Percentiles rank a stretch among this genome's conserved stretches.
phyloP scores from a whole-genome alignment of 2,329 filamentous ascomycete species.

The Fonsecaea erecta region DNA sequence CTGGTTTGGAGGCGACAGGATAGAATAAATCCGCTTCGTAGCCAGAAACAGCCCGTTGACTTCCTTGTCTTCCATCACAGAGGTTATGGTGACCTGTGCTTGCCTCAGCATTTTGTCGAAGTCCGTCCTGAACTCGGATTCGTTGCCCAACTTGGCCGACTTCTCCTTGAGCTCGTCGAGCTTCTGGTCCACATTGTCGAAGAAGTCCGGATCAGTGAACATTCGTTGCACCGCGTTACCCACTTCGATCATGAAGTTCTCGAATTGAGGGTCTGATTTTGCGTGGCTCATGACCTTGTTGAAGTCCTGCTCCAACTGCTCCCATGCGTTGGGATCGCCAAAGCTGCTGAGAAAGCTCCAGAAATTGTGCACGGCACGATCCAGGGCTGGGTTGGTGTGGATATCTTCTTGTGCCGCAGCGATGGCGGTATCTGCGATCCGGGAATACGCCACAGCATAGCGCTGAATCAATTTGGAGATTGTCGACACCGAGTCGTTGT shows the following conservation, averaged over 20 bases:
- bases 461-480: constrained; percentile 75
- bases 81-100: constrained; percentile 67
- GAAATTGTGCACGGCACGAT: constrained; percentile 76
- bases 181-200: constrained; percentile 73
- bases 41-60: constrained; percentile 71
- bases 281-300: constrained; percentile 74
- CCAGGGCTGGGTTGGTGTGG: constrained; percentile 72
- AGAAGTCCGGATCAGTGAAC: constrained; percentile 83
- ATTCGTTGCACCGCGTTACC: constrained; percentile 78
- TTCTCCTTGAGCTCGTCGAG: constrained; percentile 64
- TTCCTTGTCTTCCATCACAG: constrained; percentile 72
- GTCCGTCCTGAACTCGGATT: constrained; percentile 72
- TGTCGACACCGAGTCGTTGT: constrained; percentile 82
- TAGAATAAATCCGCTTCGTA: constrained; percentile 67
- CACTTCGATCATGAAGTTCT: constrained; percentile 73
- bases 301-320: constrained; percentile 71
- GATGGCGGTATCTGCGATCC: constrained; percentile 69
- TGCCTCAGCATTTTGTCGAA: constrained; percentile 74
- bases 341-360: constrained; percentile 82
- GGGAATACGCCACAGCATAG: constrained; percentile 78
- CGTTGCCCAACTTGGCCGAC: constrained; percentile 62
- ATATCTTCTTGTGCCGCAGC: constrained; percentile 72
- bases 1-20: constrained; percentile 69
- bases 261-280: constrained; percentile 79
- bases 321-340: constrained; percentile 74